Base-by-base conservation (phyloP, 2,329 filamentous ascomycete genomes). In the Escovopsis weberi region DNA sequence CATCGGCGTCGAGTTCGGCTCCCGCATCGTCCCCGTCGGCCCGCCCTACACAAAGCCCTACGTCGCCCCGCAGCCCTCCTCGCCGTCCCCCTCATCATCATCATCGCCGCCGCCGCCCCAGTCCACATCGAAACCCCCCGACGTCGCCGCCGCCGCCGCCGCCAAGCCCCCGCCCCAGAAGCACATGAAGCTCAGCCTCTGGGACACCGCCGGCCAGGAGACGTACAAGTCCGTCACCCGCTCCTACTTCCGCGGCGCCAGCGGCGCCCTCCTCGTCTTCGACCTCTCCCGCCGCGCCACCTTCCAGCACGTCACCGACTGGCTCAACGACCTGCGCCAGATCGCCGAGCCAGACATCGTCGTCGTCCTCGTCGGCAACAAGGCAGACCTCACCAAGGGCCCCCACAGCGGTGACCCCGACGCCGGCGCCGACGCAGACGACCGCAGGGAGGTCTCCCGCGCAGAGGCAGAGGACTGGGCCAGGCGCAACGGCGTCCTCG, bases 331-430 rank as follows among this genome's bases (percentile, higher is more conserved):
- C 65, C 72, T 98, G 49, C 79, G 87, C 36, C 85, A 91, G 60
- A 95, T 96, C 53, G 91, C 91, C 40, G 91, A 96, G 63, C 85
- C 91, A 23, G 85, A 91, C 55, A 95, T 96, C 50, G 85, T 95
- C 38, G 85, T 96, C 12, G 80, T 98, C 18, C 68, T 98, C 6
- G 91, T 98, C 5, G 91, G 91, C 36, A 98, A 98, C 66, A 98
- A 98, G 64, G 78, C 78, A 32, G 91, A 98, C 63, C 69, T 96
- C 36, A 78, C 83, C 0, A 66, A 69, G 39, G 15, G 15, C 15
- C 15, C 15, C 15, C 2, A 15, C 15, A 15, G 15, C 15, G 15
- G 15, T 15, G 15, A 15, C 15, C 15, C 15, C 15, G 15, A 15
- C 15, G 15, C 15, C 15, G 15, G 2, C 15, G 15, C 15, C 15